phyloP scores from a whole-genome alignment of 2,329 filamentous ascomycete species.

The Chalara sp. region DNA sequence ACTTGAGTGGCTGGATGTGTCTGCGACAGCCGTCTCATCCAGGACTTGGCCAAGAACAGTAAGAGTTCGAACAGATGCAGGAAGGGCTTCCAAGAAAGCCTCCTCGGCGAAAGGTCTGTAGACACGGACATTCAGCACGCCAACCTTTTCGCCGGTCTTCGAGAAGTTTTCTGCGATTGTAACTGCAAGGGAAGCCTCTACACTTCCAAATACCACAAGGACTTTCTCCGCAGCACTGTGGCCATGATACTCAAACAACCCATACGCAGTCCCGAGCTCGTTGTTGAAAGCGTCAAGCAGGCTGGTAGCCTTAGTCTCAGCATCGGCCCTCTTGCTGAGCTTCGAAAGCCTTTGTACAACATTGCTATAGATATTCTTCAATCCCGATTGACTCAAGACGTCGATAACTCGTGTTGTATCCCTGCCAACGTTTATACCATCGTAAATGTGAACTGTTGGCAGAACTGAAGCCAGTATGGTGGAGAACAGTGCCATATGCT shows the following conservation, averaged over 20 bases:
- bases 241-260: slow-evolving; percentile 89
- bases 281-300: slow-evolving; percentile 73
- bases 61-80: slow-evolving; percentile 66
- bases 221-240: slow-evolving; percentile 75
- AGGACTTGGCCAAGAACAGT: slow-evolving; percentile 85
- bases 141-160: slow-evolving; percentile 68
- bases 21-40: slow-evolving; percentile 64
- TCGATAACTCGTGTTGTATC: slow-evolving; percentile 81
- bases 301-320: slow-evolving; percentile 64
- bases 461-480: slow-evolving; percentile 72
- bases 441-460: slow-evolving; percentile 83
- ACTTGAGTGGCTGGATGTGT: slow-evolving; percentile 71
- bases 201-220: slow-evolving; percentile 85
- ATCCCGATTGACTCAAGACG: slow-evolving; percentile 63
- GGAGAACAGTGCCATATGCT: slow-evolving; percentile 91
- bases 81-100: slow-evolving; percentile 78
- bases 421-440: slow-evolving; percentile 74
- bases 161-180: slow-evolving; percentile 72
- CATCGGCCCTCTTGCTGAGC: slow-evolving; percentile 63
- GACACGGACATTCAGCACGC: slow-evolving; percentile 83
- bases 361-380: slow-evolving; percentile 63
- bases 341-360: slow-evolving; percentile 55
- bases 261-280: slow-evolving; percentile 89
- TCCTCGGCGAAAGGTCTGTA: slow-evolving; percentile 96
- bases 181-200: slow-evolving; percentile 78